These are phyloP conservation scores for Fomitopsis pulvina DNA, from an alignment of 768 basidiomycete genomes.

Conservation along the genomic window DNA sequence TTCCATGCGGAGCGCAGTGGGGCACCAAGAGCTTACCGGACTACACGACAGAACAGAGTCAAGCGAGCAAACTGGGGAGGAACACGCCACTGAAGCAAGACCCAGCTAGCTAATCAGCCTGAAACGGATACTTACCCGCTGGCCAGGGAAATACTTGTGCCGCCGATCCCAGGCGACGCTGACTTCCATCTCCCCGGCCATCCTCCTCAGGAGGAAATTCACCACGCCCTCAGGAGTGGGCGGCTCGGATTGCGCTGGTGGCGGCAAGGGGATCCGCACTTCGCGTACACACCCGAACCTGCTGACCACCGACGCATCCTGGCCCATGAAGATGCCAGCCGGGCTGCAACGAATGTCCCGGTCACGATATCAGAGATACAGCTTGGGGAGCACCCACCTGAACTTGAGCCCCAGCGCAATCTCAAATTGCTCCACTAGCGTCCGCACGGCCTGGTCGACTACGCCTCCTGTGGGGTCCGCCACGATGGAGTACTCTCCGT, in stretches of 20 bases:
- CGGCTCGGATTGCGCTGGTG: not conserved
- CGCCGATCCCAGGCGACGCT: constrained; percentile 46
- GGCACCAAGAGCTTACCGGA: no score
- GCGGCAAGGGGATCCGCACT: constrained; percentile 2
- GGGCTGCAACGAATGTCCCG: constrained; percentile 2
- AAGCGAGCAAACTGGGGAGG: no score
- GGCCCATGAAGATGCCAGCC: constrained; percentile 6
- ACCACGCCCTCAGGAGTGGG: not conserved
- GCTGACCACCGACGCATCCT: constrained; percentile 10
- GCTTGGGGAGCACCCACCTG: constrained; percentile 6
- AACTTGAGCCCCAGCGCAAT: constrained; percentile 31
- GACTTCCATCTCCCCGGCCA: constrained; percentile 53
- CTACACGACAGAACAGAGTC: no score
- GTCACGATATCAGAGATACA: not conserved
- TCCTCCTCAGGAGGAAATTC: constrained; percentile 22
- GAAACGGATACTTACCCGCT: constrained; percentile 47
- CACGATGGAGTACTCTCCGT: constrained; percentile 45
- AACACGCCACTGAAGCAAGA: no score
- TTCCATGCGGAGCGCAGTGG: no score
- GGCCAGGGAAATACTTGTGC: constrained; percentile 47
- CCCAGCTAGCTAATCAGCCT: constrained; percentile 43
- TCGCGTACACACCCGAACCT: constrained; percentile 6
- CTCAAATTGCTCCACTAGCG: constrained; percentile 16
- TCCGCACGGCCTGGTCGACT: constrained; percentile 17
- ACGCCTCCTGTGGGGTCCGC: constrained; percentile 30